Conservation (phyloP, 345 rosid genomes). For the Salix udensis region DNA sequence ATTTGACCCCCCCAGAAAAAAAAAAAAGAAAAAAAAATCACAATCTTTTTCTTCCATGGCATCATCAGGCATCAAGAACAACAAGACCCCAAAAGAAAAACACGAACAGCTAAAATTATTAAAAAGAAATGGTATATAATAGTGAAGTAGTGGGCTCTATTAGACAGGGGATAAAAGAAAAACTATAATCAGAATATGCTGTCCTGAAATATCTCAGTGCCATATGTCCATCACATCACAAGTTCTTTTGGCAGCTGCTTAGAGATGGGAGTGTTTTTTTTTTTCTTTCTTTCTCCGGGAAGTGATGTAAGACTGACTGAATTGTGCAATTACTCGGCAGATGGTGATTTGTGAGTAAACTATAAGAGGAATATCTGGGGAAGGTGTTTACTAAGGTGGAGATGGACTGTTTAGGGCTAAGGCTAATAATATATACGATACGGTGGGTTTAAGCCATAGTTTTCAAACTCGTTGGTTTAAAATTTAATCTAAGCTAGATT, state of each 20-base stretch:
- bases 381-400: slow-evolving; percentile 10
- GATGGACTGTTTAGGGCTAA: background rate
- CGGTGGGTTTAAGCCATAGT: no score
- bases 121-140: no score
- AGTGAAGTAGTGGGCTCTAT: background rate
- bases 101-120: background rate
- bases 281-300: background rate
- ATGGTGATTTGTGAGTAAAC: slow-evolving; percentile 1
- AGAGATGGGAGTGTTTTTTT: background rate
- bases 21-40: background rate
- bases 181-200: no score
- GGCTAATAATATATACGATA: no score
- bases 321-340: background rate
- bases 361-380: slow-evolving; percentile 7
- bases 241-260: background rate
- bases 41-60: background rate
- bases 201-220: no score
- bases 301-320: background rate
- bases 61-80: background rate
- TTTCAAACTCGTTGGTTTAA: no score
- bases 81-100: background rate
- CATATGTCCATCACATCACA: no score
- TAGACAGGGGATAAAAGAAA: background rate
- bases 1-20: background rate
- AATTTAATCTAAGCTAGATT: no score